Percentiles rank a stretch among this genome's conserved stretches.
Conservation (phyloP, 176 grass and related monocot species). For the Themeda triandra region DNA sequence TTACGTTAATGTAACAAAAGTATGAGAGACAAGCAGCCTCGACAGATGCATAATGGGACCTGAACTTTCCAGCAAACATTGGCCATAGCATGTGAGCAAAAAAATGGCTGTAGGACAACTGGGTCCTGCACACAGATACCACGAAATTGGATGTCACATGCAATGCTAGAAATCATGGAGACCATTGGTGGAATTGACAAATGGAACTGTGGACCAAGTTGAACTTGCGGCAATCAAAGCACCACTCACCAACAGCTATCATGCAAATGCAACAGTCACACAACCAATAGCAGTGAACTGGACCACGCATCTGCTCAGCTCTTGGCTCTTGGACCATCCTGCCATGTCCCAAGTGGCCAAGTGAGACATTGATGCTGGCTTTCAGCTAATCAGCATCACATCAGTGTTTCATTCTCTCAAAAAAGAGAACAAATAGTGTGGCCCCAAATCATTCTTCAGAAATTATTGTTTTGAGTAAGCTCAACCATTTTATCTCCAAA, state of each 20-base stretch:
- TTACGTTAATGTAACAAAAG: not conserved
- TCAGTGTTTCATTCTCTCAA: not conserved
- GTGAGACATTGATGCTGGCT: not conserved
- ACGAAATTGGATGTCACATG: constrained; percentile 1
- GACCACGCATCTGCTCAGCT: not conserved
- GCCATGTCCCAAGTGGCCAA: not conserved
- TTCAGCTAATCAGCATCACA: not conserved
- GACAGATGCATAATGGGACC: not conserved
- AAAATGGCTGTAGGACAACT: not conserved
- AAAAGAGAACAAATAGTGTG: no score
- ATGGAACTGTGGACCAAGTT: not conserved
- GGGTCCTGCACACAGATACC: not conserved
- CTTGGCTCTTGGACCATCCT: not conserved
- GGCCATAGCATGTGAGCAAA: not conserved
- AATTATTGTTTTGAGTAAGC: constrained; percentile 17
- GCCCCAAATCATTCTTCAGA: not conserved
- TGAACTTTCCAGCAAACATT: not conserved
- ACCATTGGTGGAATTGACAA: not conserved
- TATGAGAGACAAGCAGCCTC: no score
- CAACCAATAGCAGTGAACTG: not conserved
- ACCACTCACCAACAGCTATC: not conserved
- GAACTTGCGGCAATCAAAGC: constrained; percentile 10
- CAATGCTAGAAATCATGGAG: constrained; percentile 12
- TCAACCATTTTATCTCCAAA: not conserved
- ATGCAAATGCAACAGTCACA: constrained; percentile 19